These are phyloP conservation scores for Eucalyptus tenuipes DNA, from an alignment of 345 rosid species.

Conservation along the genomic window DNA sequence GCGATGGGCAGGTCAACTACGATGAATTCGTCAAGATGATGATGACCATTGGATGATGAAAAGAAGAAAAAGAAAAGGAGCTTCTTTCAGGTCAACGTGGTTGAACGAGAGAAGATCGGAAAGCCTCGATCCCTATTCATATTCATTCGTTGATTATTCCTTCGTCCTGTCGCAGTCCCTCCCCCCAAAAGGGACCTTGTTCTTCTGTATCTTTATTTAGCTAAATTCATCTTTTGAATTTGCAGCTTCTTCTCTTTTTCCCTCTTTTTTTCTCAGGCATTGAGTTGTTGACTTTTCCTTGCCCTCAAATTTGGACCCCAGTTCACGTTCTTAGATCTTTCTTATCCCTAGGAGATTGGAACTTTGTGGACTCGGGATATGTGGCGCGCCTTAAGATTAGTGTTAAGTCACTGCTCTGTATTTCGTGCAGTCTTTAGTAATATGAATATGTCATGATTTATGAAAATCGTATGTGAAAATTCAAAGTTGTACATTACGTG, in stretches of 20 bases:
- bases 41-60: neutral
- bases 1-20: slow-evolving; percentile 10
- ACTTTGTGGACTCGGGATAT: neutral
- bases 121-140: neutral
- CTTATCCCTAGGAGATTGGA: neutral
- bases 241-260: neutral
- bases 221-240: neutral
- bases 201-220: neutral
- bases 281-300: neutral
- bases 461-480: neutral
- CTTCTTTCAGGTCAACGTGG: neutral
- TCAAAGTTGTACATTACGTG: neutral
- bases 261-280: neutral
- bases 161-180: neutral
- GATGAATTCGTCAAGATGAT: slow-evolving; percentile 11
- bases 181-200: neutral
- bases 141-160: neutral
- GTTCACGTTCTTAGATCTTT: neutral
- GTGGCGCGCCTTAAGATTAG: neutral
- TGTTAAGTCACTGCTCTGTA: neutral
- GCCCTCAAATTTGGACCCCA: neutral
- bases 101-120: neutral
- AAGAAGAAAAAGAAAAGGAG: neutral
- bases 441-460: neutral
- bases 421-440: neutral